These are phyloP conservation scores for Balakata baccata DNA, from an alignment of 345 rosid species.

Conservation along the genomic window DNA sequence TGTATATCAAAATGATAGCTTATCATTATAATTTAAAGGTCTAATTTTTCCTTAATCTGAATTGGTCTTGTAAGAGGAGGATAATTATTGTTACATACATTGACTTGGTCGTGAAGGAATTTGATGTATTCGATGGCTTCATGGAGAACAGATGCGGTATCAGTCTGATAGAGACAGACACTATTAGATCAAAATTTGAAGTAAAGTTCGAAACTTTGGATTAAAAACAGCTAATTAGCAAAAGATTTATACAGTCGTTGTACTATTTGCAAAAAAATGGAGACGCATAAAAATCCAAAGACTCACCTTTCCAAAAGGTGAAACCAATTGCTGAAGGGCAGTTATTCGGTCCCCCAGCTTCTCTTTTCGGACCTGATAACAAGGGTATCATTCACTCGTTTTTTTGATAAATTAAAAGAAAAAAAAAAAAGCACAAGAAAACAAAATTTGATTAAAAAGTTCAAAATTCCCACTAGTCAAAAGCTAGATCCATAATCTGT, in stretches of 20 bases:
- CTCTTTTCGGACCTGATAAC: constrained; percentile 35
- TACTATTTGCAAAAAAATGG: constrained; percentile 6
- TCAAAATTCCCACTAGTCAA: not conserved
- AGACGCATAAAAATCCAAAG: constrained; percentile 22
- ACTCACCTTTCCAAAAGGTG: constrained; percentile 40
- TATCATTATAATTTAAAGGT: not conserved
- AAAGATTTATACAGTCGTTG: constrained; percentile 6
- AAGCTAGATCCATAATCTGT: not conserved
- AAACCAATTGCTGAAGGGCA: constrained; percentile 39
- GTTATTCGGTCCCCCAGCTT: constrained; percentile 40
- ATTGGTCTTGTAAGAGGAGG: not conserved
- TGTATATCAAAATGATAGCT: not conserved
- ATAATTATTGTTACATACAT: constrained; percentile 18
- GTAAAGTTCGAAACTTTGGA: constrained; percentile 9
- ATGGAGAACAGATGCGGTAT: constrained; percentile 38
- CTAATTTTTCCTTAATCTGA: not conserved
- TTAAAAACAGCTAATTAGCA: not conserved
- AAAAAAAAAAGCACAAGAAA: not conserved
- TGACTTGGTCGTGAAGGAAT: constrained; percentile 37
- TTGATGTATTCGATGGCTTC: constrained; percentile 37
- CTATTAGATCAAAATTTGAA: constrained; percentile 4
- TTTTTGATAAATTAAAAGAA: too few species aligned
- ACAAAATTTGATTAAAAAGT: not conserved
- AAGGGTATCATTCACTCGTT: not conserved
- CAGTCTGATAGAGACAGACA: constrained; percentile 21